Percentiles rank a stretch among this genome's conserved stretches.
phyloP scores from a whole-genome alignment of 805 yeast species.

The Wickerhamiella kurtzmanii region DNA sequence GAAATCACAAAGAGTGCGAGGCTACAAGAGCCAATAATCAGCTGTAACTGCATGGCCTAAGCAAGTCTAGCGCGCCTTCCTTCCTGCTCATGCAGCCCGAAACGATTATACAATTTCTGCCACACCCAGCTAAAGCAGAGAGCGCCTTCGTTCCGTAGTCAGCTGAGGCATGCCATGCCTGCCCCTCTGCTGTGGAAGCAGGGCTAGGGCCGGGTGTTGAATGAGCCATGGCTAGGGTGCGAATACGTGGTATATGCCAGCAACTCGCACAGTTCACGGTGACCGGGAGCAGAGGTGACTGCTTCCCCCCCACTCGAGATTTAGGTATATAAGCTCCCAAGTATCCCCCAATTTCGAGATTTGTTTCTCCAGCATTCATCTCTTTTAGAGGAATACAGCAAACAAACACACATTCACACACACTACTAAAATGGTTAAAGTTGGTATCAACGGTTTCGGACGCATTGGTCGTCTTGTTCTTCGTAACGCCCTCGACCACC shows the following conservation, averaged over 20 bases:
- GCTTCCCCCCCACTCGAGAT: conserved; percentile 1
- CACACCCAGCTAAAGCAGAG: too few species aligned
- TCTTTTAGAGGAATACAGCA: not conserved
- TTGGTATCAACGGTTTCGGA: conserved; percentile 93
- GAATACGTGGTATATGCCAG: not conserved
- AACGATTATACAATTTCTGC: too few species aligned
- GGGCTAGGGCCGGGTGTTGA: not conserved
- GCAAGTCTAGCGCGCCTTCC: not conserved
- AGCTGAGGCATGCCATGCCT: too few species aligned
- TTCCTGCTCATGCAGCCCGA: not conserved
- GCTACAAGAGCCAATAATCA: too few species aligned
- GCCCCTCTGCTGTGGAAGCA: not conserved
- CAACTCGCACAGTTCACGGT: conserved; percentile 2
- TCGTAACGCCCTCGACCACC: conserved; percentile 64
- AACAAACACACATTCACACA: not conserved
- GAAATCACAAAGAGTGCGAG: too few species aligned
- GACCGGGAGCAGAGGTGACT: not conserved
- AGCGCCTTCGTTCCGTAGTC: not conserved
- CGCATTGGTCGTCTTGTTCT: conserved; percentile 82
- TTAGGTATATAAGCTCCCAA: not conserved
- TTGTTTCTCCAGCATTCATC: conserved; percentile 1
- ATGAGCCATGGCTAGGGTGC: not conserved
- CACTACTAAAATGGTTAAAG: conserved; percentile 30
- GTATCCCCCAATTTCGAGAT: not conserved
- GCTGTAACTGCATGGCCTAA: not conserved